Percentiles rank a stretch among this genome's conserved stretches.
Evolutionary conservation across 257 asterid genomes (phyloP).

Genomic region (Nicotiana knightiana): DNA sequence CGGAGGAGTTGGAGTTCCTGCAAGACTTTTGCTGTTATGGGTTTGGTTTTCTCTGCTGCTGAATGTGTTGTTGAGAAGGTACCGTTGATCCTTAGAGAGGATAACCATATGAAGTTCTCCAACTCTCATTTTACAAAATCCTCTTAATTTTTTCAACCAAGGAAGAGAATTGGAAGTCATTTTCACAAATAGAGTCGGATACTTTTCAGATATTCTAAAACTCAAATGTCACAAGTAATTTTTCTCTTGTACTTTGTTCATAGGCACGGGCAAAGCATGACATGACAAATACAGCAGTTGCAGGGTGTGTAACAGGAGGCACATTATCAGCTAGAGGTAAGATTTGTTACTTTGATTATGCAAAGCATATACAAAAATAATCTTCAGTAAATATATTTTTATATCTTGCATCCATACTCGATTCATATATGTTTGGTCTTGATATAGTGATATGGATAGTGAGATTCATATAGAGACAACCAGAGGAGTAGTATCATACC

Average conservation of each 20-base stretch:
- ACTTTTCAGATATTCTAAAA: background rate
- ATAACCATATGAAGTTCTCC: background rate
- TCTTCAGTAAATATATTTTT: background rate
- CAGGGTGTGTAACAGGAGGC: conserved; percentile 93
- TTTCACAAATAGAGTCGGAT: background rate
- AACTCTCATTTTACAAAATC: background rate
- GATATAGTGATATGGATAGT: background rate
- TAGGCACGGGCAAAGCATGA: conserved; percentile 95
- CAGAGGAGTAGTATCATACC: background rate
- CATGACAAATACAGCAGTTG: conserved; percentile 78
- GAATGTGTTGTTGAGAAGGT: conserved; percentile 90
- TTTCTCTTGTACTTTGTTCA: conserved; percentile 18
- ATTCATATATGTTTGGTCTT: background rate
- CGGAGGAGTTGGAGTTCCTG: conserved; percentile 93
- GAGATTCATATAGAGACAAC: background rate
- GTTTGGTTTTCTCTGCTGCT: conserved; percentile 76
- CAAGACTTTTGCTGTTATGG: conserved; percentile 94
- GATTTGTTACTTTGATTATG: background rate
- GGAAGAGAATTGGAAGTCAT: background rate
- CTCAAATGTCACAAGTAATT: background rate
- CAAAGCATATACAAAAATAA: background rate
- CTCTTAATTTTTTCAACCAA: background rate
- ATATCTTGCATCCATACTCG: background rate
- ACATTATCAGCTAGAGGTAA: conserved; percentile 80
- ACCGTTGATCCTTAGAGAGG: background rate